Conservation (phyloP, 331 rosid species). For the Quercus lobata region DNA sequence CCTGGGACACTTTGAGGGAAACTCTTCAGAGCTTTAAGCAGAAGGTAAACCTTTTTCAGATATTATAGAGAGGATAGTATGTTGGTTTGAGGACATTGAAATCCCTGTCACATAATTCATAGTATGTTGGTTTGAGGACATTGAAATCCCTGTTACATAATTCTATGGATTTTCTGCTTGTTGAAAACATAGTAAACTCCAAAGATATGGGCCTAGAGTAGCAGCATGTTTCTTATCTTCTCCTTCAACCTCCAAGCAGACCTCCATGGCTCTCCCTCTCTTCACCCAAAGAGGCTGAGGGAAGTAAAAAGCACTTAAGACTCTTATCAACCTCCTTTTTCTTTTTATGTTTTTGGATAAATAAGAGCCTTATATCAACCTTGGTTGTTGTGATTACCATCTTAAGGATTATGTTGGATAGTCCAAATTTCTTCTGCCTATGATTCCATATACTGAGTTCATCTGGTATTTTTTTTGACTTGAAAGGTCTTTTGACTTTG, state of each 20-base stretch:
- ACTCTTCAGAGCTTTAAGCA: constrained; percentile 54
- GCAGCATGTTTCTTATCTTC: not conserved
- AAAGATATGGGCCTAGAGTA: not conserved
- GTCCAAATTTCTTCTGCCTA: not conserved
- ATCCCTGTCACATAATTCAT: not conserved
- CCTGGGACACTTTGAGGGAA: constrained; percentile 53
- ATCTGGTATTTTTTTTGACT: not conserved
- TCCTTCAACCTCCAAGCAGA: not conserved
- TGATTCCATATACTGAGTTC: not conserved
- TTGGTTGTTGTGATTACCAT: not conserved
- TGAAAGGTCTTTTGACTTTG: not conserved
- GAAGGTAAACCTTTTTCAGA: constrained; percentile 43
- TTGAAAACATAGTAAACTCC: not conserved
- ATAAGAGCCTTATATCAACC: too few species aligned
- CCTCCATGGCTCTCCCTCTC: not conserved
- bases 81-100: not conserved
- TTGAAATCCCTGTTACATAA: not conserved
- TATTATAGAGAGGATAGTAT: not conserved
- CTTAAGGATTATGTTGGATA: not conserved
- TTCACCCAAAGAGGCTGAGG: not conserved
- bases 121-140: too few species aligned
- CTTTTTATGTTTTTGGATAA: too few species aligned
- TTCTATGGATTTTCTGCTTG: not conserved
- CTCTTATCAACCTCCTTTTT: not conserved
- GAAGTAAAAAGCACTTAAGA: not conserved